phyloP scores from a whole-genome alignment of 345 rosid species.

The Laguncularia racemosa region DNA sequence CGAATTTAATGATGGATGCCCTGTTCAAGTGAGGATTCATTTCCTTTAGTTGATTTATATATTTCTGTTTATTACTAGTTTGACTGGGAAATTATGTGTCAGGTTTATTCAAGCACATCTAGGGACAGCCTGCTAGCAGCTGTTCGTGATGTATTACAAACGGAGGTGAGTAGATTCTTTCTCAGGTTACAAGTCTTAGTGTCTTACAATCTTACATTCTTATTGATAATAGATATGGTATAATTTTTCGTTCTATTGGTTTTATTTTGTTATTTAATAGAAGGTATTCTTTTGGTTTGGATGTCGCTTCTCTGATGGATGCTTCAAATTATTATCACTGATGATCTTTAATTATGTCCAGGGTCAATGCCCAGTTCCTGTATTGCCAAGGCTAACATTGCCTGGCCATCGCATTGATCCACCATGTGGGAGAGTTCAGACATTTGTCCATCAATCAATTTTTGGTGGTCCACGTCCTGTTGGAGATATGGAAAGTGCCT shows the following conservation, averaged over 20 bases:
- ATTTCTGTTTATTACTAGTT: conserved; percentile 12
- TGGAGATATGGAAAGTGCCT: conserved; percentile 63
- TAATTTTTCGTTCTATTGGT: not conserved
- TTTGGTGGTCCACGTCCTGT: conserved; percentile 40
- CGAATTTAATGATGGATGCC: conserved; percentile 93
- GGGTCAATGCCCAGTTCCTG: conserved; percentile 82
- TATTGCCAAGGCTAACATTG: conserved; percentile 94
- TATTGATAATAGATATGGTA: not conserved
- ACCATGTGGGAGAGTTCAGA: conserved; percentile 88
- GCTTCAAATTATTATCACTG: too few species aligned
- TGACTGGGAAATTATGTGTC: conserved; percentile 20
- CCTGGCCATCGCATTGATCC: conserved; percentile 99
- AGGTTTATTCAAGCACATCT: conserved; percentile 95
- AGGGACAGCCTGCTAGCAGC: conserved; percentile 96
- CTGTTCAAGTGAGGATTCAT: conserved; percentile 72
- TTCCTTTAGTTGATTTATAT: conserved; percentile 8
- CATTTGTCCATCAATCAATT: conserved; percentile 17
- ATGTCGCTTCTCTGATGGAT: too few species aligned
- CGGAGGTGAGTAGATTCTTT: conserved; percentile 65
- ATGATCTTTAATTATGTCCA: conserved; percentile 24
- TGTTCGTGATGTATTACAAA: conserved; percentile 91
- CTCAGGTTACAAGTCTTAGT: not conserved
- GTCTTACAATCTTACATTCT: too few species aligned
- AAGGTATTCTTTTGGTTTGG: too few species aligned
- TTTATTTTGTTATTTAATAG: not conserved